phyloP scores from a whole-genome alignment of 305 asterid genomes.

The Rubia occidens region DNA sequence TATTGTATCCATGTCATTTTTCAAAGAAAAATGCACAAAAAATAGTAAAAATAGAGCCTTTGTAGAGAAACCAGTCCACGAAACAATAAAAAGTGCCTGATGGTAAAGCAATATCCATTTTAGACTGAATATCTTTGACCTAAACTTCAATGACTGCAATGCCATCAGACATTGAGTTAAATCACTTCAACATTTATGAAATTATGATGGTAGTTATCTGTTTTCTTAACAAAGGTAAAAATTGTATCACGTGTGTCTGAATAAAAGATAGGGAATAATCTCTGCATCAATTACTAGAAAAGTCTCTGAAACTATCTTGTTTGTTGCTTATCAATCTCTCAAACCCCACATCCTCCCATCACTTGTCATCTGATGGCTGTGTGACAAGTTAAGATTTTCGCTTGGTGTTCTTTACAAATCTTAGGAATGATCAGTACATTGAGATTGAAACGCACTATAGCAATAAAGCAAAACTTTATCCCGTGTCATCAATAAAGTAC shows the following conservation, averaged over 20 bases:
- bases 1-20: not conserved
- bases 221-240: not conserved
- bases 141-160: not conserved
- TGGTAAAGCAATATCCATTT: not conserved
- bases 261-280: not conserved
- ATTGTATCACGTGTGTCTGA: not conserved
- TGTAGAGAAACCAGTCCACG: not conserved
- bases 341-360: not conserved
- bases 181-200: not conserved
- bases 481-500: not conserved
- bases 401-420: no score
- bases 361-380: not conserved
- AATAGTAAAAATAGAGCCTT: not conserved
- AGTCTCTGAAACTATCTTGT: not conserved
- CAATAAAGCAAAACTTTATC: not conserved
- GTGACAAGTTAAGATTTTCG: not conserved
- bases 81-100: not conserved
- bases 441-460: not conserved
- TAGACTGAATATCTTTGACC: not conserved
- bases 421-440: not conserved
- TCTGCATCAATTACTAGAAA: not conserved
- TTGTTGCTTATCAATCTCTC: not conserved
- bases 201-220: not conserved
- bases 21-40: not conserved
- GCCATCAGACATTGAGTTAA: not conserved